Evolutionary conservation across 139 green algal species (phyloP), one percentile per base, ranked within the genome.

Genomic region (Closterium sp.): DNA sequence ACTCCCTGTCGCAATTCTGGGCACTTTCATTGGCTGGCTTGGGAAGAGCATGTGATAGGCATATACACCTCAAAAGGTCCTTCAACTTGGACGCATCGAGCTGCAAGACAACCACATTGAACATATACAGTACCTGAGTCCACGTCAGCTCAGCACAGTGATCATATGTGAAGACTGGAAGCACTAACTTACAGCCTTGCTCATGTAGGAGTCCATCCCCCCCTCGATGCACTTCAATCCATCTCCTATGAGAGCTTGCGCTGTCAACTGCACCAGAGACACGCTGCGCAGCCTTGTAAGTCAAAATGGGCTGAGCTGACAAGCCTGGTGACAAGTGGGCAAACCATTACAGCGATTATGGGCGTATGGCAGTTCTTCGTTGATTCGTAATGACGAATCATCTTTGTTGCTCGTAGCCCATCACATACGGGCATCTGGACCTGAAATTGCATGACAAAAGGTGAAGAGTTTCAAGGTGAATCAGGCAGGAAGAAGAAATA

Each of bases 361-460:
- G 90, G 90, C 9, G 84, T 92, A 30, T 81, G 85, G 30, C 84
- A 23, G 4, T 87, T 33, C 30, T 31, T 83, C 9, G 33, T 87
- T 1, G 33, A 33, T 28, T 92, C 90, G n/a, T 32, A 32, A 33
- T 90, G 32, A 69, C 90, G 90, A 33, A 92, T 92, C 4, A 23
- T 90, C 32, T 30, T 30, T 7, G 90, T 92, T 28, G 90, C 90
- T 69, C 84, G 30, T 2, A 92, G 34, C 9, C 90, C 90, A 34
- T 92, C 89, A 38, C 28, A 36, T 6, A 89, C 90, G 2, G 90
- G 90, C 90, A 92, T 92, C 90, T 92, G 90, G 1, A 92, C 90
- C 90, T 92, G 90, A 76, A 6, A 76, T 76, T 76, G 55, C 55
- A 76, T n/a, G n/a, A 76, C 16, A 76, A 76, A 19, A 19, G 55